A percentile compares a stretch with the other conserved stretches of the same genome.
These are phyloP conservation scores for Arabidopsis suecica DNA, from an alignment of 345 rosid genomes.

Conservation along the genomic window DNA sequence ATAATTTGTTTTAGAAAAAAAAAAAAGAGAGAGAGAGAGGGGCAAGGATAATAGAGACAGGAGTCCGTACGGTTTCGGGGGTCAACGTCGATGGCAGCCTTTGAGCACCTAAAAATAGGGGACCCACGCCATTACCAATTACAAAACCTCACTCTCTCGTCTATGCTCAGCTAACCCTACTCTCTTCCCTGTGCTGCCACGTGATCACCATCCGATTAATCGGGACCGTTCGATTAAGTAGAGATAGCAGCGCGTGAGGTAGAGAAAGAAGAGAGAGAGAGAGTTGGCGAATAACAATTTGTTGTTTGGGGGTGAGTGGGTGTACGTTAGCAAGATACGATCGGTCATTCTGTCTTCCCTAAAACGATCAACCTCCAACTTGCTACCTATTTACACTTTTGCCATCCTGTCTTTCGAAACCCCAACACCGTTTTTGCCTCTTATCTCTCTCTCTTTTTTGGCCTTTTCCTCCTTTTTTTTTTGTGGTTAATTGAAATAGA, in stretches of 20 bases:
- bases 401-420: slow-evolving; percentile 50
- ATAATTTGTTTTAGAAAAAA: too few relatives aligned
- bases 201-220: not conserved
- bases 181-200: slow-evolving; percentile 13
- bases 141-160: slow-evolving; percentile 6
- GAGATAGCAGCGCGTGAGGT: slow-evolving; percentile 19
- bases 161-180: not conserved
- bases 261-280: not conserved
- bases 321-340: not conserved
- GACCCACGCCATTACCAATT: not conserved
- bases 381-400: slow-evolving; percentile 7
- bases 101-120: slow-evolving; percentile 16
- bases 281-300: not conserved
- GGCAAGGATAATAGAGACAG: slow-evolving; percentile 3
- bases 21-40: not conserved
- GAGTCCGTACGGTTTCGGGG: slow-evolving; percentile 37
- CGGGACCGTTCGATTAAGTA: slow-evolving; percentile 1
- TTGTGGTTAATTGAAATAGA: too few relatives aligned
- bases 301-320: not conserved
- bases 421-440: slow-evolving; percentile 30
- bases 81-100: slow-evolving; percentile 49
- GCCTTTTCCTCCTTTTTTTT: not conserved
- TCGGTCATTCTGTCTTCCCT: slow-evolving; percentile 44
- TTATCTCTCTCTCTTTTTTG: slow-evolving; percentile 18
- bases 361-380: slow-evolving; percentile 34